A percentile compares a stretch with the other conserved stretches of the same genome.
These are phyloP conservation scores for Neurospora sp. DNA, from an alignment of 495 filamentous ascomycete genomes.

Conservation along the genomic window DNA sequence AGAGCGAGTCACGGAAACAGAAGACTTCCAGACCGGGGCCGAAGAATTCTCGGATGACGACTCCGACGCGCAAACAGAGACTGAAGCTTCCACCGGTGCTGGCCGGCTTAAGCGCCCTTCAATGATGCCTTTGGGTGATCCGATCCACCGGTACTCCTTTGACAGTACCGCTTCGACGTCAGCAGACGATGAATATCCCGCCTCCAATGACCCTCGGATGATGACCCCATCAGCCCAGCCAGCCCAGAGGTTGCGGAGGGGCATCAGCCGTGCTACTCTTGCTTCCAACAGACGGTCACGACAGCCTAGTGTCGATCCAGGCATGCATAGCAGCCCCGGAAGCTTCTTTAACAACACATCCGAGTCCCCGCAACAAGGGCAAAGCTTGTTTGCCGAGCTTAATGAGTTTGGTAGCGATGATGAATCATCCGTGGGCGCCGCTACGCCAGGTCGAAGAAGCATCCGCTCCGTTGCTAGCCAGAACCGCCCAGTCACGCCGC, in stretches of 20 bases:
- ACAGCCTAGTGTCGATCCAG: conserved; percentile 53
- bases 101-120: conserved; percentile 29
- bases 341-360: conserved; percentile 43
- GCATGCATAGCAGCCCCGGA: conserved; percentile 39
- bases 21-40: conserved; percentile 84
- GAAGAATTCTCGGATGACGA: conserved; percentile 73
- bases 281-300: conserved; percentile 49
- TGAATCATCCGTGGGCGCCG: conserved; percentile 36
- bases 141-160: conserved; percentile 53
- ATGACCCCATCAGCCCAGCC: conserved; percentile 52
- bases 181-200: conserved; percentile 53
- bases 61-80: conserved; percentile 83
- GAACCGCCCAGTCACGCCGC: conserved; percentile 32
- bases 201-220: conserved; percentile 20
- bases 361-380: conserved; percentile 46
- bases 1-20: conserved; percentile 76
- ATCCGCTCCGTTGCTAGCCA: conserved; percentile 30
- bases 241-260: conserved; percentile 60
- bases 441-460: conserved; percentile 36
- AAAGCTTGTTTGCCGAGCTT: conserved; percentile 87
- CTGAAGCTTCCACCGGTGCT: conserved; percentile 34
- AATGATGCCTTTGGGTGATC: conserved; percentile 18
- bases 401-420: conserved; percentile 62
- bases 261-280: conserved; percentile 47
- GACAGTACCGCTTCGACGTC: conserved; percentile 87